phyloP scores from a whole-genome alignment of 257 asterid genomes.

The Jasminum sambac region DNA sequence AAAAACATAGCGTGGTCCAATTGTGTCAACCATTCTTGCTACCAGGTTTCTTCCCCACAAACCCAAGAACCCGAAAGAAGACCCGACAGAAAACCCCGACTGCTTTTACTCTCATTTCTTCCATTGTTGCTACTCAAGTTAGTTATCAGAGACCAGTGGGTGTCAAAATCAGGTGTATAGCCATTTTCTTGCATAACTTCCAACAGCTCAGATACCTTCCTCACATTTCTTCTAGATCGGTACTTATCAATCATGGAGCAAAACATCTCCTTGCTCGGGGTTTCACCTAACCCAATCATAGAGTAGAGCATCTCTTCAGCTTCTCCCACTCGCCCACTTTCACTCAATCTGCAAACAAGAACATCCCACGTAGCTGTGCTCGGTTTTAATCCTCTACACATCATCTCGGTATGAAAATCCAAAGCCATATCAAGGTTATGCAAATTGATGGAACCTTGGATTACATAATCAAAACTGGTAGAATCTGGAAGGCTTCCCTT shows the following conservation, averaged over 20 bases:
- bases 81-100: constrained; percentile 52
- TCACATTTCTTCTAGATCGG: constrained; percentile 40
- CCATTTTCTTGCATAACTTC: constrained; percentile 73
- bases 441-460: constrained; percentile 45
- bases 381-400: constrained; percentile 49
- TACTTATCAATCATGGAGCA: constrained; percentile 45
- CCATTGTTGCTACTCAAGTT: constrained; percentile 46
- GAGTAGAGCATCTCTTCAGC: constrained; percentile 55
- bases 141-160: constrained; percentile 86
- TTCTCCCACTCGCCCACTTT: constrained; percentile 47
- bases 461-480: constrained; percentile 52
- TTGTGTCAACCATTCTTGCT: constrained; percentile 17
- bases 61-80: constrained; percentile 73
- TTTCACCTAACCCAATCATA: constrained; percentile 56
- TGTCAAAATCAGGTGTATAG: constrained; percentile 68
- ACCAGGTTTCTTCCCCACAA: constrained; percentile 28
- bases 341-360: constrained; percentile 46
- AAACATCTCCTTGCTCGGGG: constrained; percentile 67
- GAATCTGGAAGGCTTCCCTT: constrained; percentile 55
- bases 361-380: constrained; percentile 47
- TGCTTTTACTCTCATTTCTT: constrained; percentile 29
- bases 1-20: not conserved
- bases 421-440: constrained; percentile 49
- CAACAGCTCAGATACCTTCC: constrained; percentile 55
- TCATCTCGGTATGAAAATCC: constrained; percentile 76